Conservation (phyloP, 2,329 filamentous ascomycete genomes). For the Pseudogymnoascus pannorum region DNA sequence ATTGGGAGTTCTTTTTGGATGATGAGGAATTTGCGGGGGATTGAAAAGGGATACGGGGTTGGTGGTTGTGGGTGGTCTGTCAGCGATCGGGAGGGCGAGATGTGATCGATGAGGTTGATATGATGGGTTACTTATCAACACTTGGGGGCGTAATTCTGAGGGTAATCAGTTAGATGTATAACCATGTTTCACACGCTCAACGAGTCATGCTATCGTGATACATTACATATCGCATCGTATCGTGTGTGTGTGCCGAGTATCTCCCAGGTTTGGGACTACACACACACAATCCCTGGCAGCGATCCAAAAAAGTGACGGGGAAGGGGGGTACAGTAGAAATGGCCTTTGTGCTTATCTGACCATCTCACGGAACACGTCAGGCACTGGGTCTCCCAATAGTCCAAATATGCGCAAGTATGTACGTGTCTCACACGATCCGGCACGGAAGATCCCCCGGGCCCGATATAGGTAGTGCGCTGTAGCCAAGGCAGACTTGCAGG, state of each 20-base stretch:
- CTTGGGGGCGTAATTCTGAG: background rate
- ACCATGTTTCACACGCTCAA: background rate
- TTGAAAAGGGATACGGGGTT: background rate
- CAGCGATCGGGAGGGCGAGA: background rate
- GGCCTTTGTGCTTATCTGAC: background rate
- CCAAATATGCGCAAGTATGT: background rate
- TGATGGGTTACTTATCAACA: constrained; percentile 7
- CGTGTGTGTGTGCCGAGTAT: background rate
- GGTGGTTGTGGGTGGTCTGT: background rate
- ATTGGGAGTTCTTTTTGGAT: constrained; percentile 1
- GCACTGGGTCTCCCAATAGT: background rate
- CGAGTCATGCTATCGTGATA: background rate
- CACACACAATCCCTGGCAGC: background rate
- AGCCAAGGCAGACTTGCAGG: background rate
- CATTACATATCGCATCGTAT: background rate
- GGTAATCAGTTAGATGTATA: constrained; percentile 1
- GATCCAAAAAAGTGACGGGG: background rate
- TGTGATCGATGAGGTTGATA: background rate
- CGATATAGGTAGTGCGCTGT: background rate
- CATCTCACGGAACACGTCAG: background rate
- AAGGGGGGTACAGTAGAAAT: background rate
- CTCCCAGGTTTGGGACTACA: background rate
- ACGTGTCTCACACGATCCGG: background rate
- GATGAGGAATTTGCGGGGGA: background rate
- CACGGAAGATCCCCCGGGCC: background rate